Percentiles rank a stretch among this genome's conserved stretches.
Evolutionary conservation across 495 filamentous ascomycete species (phyloP).

Genomic region (Penicillium pancosmium): DNA sequence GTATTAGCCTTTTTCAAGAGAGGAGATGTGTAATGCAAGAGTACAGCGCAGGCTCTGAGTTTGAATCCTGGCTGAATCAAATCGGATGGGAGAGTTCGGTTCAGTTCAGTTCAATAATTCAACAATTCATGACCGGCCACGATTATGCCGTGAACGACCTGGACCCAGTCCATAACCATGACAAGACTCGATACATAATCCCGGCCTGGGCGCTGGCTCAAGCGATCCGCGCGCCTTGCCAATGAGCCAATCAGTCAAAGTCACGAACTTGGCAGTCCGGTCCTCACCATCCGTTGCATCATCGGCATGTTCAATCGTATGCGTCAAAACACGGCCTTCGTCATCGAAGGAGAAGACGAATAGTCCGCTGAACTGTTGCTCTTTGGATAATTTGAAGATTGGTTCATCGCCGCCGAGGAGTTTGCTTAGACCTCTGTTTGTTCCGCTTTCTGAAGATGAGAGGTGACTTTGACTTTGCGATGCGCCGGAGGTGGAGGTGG

Average conservation of each 20-base stretch:
- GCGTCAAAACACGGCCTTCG: slow-evolving; percentile 77
- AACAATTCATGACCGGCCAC: no score
- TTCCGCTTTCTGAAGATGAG: slow-evolving; percentile 31
- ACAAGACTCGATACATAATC: slow-evolving; percentile 34
- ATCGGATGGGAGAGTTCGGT: no score
- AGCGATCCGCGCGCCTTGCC: slow-evolving; percentile 58
- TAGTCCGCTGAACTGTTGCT: slow-evolving; percentile 61
- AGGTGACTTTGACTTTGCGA: slow-evolving; percentile 15
- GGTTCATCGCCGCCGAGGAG: slow-evolving; percentile 63
- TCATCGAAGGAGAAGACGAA: slow-evolving; percentile 97
- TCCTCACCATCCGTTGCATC: slow-evolving; percentile 70
- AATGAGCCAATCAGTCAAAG: slow-evolving; percentile 85
- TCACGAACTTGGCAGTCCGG: slow-evolving; percentile 71
- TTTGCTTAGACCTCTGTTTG: slow-evolving; percentile 44
- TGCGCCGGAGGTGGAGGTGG: neutral
- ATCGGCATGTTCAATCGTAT: slow-evolving; percentile 93
- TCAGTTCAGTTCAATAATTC: no score
- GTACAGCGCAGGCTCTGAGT: no score
- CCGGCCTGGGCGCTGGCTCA: slow-evolving; percentile 42
- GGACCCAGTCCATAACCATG: slow-evolving; percentile 19
- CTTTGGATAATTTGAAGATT: slow-evolving; percentile 71
- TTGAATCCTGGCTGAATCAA: no score
- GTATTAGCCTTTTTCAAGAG: no score
- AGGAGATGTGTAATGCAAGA: no score
- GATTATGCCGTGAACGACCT: slow-evolving; percentile 1